Evolutionary conservation across 352 stramenopile species (phyloP), one percentile per base, ranked within the genome.

Genomic region (Pythium apleroticum): DNA sequence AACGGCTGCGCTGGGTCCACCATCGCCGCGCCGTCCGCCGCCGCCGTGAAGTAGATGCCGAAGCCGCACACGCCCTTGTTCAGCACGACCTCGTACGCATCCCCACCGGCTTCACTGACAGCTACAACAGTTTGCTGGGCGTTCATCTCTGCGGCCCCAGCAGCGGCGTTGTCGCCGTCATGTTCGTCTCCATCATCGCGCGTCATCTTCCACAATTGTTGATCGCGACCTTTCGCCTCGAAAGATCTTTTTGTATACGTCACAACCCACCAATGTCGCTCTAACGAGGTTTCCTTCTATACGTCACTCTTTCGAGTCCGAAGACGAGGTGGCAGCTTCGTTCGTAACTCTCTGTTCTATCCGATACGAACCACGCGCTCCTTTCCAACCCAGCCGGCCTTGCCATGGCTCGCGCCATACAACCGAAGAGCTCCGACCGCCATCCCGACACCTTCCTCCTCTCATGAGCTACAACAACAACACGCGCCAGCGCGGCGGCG

Each of bases 391-490:
- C 56, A 63, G 28, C 56, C 27, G n/a, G n/a, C n/a, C n/a, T n/a
- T n/a, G n/a, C 45, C 35, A 45, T 4, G 2, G 25, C 48, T 22
- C 48, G 25, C 20, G 15, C 15, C 25, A 55, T 20, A 55, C 48
- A 55, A 55, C 49, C 25, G 15, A 24, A 52, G 19, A 52, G 19
- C 45, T 9, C 33, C 30, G 10, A 37, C 49, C 49, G 15, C 0
- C 19, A 33, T 19, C 43, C 48, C 45, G 2, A 7, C 6, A 8
- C 4, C 37, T 4, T 20, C 33, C 15, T 10, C 27, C 22, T 31
- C 33, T 43, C 54, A 91, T 91, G 81, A 90, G 80, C 74, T 86
- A 89, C 70, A 86, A 86, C 66, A 68, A 74, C 55, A 76, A 78
- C 68, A 80, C 77, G 63, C 60, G 55, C 65, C 54, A 31, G 46